Evolutionary conservation across 2,329 filamentous ascomycete genomes (phyloP).

Genomic region (Cytospora piceae): DNA sequence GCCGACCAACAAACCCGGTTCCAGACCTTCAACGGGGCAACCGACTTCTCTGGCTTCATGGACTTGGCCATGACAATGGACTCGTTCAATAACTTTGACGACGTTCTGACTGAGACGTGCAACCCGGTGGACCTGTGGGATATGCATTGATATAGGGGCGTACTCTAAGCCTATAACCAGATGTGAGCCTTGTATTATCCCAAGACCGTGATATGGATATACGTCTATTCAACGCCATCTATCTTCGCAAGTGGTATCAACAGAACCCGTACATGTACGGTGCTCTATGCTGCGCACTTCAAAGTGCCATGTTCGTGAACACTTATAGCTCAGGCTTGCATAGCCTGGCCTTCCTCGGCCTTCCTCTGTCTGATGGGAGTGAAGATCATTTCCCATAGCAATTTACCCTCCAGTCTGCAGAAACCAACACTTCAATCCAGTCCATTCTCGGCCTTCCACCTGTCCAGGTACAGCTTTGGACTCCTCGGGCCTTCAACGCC

Average conservation of each 20-base stretch:
- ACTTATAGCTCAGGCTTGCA: background rate
- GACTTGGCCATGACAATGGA: constrained; percentile 38
- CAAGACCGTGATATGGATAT: background rate
- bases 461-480: constrained; percentile 64
- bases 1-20: background rate
- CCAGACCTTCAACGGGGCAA: background rate
- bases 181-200: background rate
- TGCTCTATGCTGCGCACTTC: background rate
- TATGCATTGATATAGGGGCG: background rate
- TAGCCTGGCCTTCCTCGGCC: background rate
- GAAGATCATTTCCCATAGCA: background rate
- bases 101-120: constrained; percentile 2
- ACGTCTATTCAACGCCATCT: background rate
- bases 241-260: background rate
- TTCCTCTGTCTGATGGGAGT: background rate
- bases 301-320: background rate
- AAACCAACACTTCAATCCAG: constrained; percentile 49
- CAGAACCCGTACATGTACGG: background rate
- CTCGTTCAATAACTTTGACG: constrained; percentile 36
- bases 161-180: background rate
- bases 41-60: constrained; percentile 34
- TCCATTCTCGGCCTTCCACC: constrained; percentile 72
- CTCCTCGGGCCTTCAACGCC: constrained; percentile 58
- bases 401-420: background rate
- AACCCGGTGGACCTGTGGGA: background rate